These are phyloP conservation scores for Flammula alnicola DNA, from an alignment of 1,284 basidiomycete species.

Conservation along the genomic window DNA sequence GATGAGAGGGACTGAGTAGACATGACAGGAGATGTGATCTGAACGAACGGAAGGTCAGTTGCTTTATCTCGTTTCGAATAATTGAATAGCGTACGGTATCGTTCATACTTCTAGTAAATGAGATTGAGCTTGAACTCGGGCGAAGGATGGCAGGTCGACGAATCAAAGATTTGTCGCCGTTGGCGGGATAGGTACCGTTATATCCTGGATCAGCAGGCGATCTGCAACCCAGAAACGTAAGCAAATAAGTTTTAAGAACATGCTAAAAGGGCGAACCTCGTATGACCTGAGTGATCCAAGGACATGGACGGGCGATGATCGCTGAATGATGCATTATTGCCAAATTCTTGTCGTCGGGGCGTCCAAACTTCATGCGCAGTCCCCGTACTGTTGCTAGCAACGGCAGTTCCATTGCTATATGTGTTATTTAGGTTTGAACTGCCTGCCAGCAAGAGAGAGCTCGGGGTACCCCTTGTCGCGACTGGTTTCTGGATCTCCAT, in stretches of 20 bases:
- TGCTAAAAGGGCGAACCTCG: conserved; percentile 34
- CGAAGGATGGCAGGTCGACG: conserved; percentile 38
- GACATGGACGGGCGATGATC: conserved; percentile 38
- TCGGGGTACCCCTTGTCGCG: conserved; percentile 16
- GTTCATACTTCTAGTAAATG: conserved; percentile 34
- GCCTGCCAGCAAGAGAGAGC: conserved; percentile 19
- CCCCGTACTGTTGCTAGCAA: conserved; percentile 11
- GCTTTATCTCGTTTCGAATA: conserved; percentile 10
- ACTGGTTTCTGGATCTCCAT: conserved; percentile 23
- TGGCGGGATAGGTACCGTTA: conserved; percentile 25
- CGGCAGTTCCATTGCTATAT: conserved; percentile 24
- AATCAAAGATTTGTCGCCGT: conserved; percentile 25
- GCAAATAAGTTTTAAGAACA: neutral
- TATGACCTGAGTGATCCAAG: conserved; percentile 42
- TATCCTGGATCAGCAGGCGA: conserved; percentile 38
- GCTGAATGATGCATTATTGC: conserved; percentile 5
- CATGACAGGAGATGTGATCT: conserved; percentile 26
- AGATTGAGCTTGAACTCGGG: conserved; percentile 35
- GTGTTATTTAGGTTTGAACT: conserved; percentile 28
- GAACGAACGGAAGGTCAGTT: neutral
- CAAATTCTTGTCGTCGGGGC: conserved; percentile 23
- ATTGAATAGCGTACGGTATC: conserved; percentile 33
- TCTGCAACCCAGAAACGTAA: conserved; percentile 23
- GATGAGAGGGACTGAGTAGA: conserved; percentile 30
- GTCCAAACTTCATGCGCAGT: conserved; percentile 31